phyloP scores from a whole-genome alignment of 495 filamentous ascomycete species.

The Lophium mytilinum region DNA sequence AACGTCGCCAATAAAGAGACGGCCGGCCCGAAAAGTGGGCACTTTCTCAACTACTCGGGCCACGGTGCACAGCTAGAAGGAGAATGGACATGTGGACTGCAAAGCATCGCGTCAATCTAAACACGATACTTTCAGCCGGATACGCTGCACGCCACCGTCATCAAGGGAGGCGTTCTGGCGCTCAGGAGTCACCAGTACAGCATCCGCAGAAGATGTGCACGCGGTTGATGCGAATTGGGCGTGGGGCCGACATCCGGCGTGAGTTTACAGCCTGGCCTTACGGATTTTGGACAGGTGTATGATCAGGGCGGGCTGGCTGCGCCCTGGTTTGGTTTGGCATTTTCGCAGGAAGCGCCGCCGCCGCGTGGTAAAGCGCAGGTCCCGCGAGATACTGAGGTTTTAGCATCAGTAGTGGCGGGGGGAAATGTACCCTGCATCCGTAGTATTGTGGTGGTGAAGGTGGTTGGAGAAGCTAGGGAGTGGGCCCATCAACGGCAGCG shows the following conservation, averaged over 20 bases:
- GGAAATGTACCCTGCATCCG: constrained; percentile 23
- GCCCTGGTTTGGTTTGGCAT: neutral
- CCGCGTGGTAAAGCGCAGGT: constrained; percentile 11
- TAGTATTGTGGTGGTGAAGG: neutral
- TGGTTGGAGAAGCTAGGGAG: too few relatives aligned
- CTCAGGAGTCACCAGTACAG: too few relatives aligned
- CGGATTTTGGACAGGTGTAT: neutral
- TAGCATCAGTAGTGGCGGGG: constrained; percentile 3
- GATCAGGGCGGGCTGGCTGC: constrained; percentile 5
- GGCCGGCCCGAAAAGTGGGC: too few relatives aligned
- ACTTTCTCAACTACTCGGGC: too few relatives aligned
- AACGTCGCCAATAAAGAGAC: too few relatives aligned
- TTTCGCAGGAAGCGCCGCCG: constrained; percentile 17
- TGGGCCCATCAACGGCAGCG: too few relatives aligned
- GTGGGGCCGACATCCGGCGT: constrained; percentile 2
- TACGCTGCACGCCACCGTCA: too few relatives aligned
- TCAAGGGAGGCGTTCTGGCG: too few relatives aligned
- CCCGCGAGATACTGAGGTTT: constrained; percentile 3
- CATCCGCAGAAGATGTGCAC: neutral
- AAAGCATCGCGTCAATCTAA: too few relatives aligned
- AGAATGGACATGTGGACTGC: too few relatives aligned
- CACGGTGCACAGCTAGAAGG: too few relatives aligned
- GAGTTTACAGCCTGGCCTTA: neutral
- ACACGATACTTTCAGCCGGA: too few relatives aligned
- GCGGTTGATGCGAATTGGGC: neutral